These are phyloP conservation scores for Fusarium goolgardi DNA, from an alignment of 2,329 filamentous ascomycete genomes.

Conservation along the genomic window DNA sequence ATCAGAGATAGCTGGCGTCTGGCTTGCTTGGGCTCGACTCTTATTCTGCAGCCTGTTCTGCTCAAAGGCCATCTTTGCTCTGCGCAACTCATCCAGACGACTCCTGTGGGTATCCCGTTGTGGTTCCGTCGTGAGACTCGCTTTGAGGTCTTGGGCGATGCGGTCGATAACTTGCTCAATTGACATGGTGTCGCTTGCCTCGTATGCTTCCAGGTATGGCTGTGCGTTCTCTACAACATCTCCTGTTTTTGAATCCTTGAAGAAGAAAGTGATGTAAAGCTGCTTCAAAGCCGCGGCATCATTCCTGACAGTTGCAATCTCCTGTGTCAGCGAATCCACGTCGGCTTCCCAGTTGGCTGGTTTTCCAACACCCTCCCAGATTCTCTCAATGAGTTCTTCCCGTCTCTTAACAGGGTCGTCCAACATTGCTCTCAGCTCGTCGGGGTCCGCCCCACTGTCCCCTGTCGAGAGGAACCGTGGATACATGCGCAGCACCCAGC, in stretches of 20 bases:
- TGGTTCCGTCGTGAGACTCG: conserved; percentile 47
- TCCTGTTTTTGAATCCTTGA: conserved; percentile 53
- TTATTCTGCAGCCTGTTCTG: conserved; percentile 56
- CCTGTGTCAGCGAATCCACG: conserved; percentile 52
- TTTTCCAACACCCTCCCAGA: conserved; percentile 54
- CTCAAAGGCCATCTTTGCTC: conserved; percentile 63
- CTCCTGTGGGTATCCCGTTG: conserved; percentile 54
- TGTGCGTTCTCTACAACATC: conserved; percentile 49
- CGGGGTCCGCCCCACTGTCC: conserved; percentile 46
- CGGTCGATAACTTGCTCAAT: conserved; percentile 53
- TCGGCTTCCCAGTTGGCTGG: conserved; percentile 49
- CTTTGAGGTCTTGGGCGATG: conserved; percentile 50
- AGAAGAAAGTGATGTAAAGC: conserved; percentile 57
- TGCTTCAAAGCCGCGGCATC: conserved; percentile 51
- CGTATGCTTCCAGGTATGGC: conserved; percentile 56
- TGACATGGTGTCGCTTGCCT: conserved; percentile 42
- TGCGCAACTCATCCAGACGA: conserved; percentile 60
- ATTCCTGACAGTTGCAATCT: conserved; percentile 49
- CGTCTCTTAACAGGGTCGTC: conserved; percentile 54
- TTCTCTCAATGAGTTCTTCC: conserved; percentile 53
- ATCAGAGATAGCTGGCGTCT: conserved; percentile 47
- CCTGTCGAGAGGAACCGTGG: conserved; percentile 54
- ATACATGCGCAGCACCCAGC: conserved; percentile 56
- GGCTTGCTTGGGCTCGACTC: conserved; percentile 49
- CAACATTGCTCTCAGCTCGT: conserved; percentile 52